Conservation (phyloP, 768 basidiomycete genomes). For the Austroboletus festivus region DNA sequence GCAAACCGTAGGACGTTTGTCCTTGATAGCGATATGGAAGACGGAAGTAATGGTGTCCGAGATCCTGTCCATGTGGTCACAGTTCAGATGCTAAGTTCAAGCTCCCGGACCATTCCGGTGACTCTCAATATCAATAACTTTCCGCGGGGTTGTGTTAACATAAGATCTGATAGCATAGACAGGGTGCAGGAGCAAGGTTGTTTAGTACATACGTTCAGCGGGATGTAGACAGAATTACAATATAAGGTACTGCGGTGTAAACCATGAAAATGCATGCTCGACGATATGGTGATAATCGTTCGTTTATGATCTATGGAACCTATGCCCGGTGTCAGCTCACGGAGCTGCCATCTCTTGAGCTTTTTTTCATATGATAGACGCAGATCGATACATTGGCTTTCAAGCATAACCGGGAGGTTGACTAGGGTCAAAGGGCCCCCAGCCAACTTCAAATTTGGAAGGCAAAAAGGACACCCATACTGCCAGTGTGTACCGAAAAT, state of each 20-base stretch:
- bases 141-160: too few species aligned
- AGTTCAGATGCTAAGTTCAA: neutral
- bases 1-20: slow-evolving; percentile 18
- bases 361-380: slow-evolving; percentile 20
- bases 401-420: slow-evolving; percentile 27
- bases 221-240: too few species aligned
- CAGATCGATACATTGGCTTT: slow-evolving; percentile 39
- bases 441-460: slow-evolving; percentile 23
- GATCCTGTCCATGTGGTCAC: slow-evolving; percentile 19
- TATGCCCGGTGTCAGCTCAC: too few species aligned
- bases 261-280: slow-evolving; percentile 30
- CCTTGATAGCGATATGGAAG: slow-evolving; percentile 24
- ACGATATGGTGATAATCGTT: slow-evolving; percentile 28
- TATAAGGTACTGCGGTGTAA: slow-evolving; percentile 30
- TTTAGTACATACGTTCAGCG: too few species aligned
- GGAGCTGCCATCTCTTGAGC: slow-evolving; percentile 20
- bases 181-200: too few species aligned
- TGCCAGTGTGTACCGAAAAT: slow-evolving; percentile 33
- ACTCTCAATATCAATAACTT: too few species aligned
- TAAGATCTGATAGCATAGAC: too few species aligned
- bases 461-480: slow-evolving; percentile 25
- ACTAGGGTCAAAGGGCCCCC: neutral
- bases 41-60: slow-evolving; percentile 23
- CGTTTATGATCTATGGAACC: too few species aligned
- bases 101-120: too few species aligned